Evolutionary conservation across 192 early-diverging fungal species (phyloP), one percentile per base, ranked within the genome.

Genomic region (Lobosporangium transversale): DNA sequence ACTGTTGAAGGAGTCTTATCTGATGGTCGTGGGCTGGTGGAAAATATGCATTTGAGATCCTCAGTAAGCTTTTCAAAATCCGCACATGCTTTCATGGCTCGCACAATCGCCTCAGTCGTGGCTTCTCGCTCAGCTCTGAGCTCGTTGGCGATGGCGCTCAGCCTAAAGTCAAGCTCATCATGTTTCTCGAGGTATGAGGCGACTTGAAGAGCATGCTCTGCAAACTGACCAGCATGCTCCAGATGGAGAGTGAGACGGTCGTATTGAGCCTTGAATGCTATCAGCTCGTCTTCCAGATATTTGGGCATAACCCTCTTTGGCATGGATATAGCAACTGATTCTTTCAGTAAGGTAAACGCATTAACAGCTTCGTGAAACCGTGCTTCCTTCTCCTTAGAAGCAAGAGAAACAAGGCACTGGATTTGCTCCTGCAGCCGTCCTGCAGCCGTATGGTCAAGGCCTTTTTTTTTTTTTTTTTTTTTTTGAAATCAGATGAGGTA

Each of bases 61-160:
- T 67, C 52, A 2, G 35, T 26, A 17, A 76, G 59, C 1, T 33
- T 26, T 7, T 54, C 23, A 24, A 67, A 42, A 9, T 50, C 53
- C 15, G 15, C 17, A 1, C 59, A 58, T 20, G 40, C 30, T 2
- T 11, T 20, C 1, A 35, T 21, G 2, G 58, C 35, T 14, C 24
- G 49, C 23, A 57, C 58, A 15, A 76, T 35, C 0, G 58, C 36
- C 4, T 67, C 59, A 2, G 20, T 11, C 0, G 50, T 43, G 27
- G 73, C 73, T 23, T 76, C 73, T 14, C 9, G 23, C n/a, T 76
- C 73, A 1, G 58, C 51, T 24, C 58, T 58, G 33, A 76, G 51
- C 14, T 62, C 73, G 0, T 9, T 48, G 5, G 73, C 53, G 9
- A 66, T 17, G 12, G 50, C 43, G 24, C 18, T 17, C 64, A 76